phyloP scores from a whole-genome alignment of 2,329 filamentous ascomycete species.

The Colletotrichum siamense region DNA sequence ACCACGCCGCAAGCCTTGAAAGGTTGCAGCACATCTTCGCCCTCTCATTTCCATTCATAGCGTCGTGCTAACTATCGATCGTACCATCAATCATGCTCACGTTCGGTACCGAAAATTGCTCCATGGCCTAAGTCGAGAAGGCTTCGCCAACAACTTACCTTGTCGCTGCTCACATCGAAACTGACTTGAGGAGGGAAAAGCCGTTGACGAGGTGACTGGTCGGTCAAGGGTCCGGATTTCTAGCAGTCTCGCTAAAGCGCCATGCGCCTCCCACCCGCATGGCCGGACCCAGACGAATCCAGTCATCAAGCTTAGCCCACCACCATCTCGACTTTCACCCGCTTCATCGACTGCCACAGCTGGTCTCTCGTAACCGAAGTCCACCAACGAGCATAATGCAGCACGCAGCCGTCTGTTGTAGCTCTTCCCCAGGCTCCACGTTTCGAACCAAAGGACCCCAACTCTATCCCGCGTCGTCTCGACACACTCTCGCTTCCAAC shows the following conservation, averaged over 20 bases:
- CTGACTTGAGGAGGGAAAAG: not conserved
- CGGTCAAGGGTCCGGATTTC: not conserved
- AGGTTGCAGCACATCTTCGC: not conserved
- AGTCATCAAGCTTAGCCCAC: not conserved
- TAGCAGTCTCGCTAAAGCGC: not conserved
- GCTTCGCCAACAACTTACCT: not conserved
- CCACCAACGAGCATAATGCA: not conserved
- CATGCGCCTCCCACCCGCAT: conserved; percentile 10
- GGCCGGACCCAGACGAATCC: not conserved
- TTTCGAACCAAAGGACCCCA: not conserved
- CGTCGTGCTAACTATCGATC: not conserved
- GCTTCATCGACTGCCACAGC: not conserved
- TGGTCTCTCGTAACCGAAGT: not conserved
- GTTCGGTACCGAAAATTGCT: not conserved
- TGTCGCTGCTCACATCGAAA: not conserved
- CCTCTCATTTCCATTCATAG: not conserved
- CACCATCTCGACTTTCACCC: not conserved
- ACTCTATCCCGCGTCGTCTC: not conserved
- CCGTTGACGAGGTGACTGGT: not conserved
- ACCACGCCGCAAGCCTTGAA: not conserved
- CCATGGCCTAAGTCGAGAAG: not conserved
- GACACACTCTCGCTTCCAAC: not conserved
- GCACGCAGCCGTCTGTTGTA: not conserved
- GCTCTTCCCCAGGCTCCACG: not conserved
- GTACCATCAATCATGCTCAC: not conserved